Base-by-base conservation (phyloP, 257 asterid species). In the Voacanga thouarsii region DNA sequence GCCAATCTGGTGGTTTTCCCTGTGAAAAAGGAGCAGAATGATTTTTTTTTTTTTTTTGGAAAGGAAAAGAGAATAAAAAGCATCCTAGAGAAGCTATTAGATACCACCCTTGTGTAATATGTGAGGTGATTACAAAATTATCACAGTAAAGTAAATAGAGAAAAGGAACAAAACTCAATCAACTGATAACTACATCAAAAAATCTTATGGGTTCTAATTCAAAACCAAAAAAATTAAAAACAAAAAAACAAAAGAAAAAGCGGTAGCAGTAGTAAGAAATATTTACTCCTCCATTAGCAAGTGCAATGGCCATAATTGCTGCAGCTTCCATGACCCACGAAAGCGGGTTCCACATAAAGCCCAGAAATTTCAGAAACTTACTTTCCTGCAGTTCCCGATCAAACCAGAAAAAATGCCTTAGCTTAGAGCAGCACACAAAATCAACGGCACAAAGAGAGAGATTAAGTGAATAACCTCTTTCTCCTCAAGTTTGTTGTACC, bases 401-500 rank as follows among this genome's bases (percentile, higher is more conserved):
- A 23, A 39, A 41, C 8, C 18, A 67, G 16, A 18, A 37, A 67
- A 67, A 67, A 37, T 67, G 24, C 23, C 33, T 41, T 41, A 8
- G 49, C 65, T 59, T 59, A 59, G 15, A 8, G 30, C 9, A 1
- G 68, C 73, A 39, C 16, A 5, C 19, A 68, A 68, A 68, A 41
- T 11, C 53, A 41, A 68, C 1, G 53, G 73, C 10, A 61, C 41
- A 68, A 3, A 21, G 33, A 30, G 23, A 41, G 53, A 21, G 15
- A 19, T 8, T 41, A 68, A 43, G 21, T 4, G 18, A 33, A 30
- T 39, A 33, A 94, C 99, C 98, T 89, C 89, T 85, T 95, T 95
- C 88, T 95, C 99, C 86, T 95, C 99, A 33, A 95, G 99, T 87
- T 95, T 95, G 87, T 95, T 95, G 88, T 93, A 80, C 57, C 99